phyloP scores from a whole-genome alignment of 2,329 filamentous ascomycete species.

The Alternaria ethzedia region DNA sequence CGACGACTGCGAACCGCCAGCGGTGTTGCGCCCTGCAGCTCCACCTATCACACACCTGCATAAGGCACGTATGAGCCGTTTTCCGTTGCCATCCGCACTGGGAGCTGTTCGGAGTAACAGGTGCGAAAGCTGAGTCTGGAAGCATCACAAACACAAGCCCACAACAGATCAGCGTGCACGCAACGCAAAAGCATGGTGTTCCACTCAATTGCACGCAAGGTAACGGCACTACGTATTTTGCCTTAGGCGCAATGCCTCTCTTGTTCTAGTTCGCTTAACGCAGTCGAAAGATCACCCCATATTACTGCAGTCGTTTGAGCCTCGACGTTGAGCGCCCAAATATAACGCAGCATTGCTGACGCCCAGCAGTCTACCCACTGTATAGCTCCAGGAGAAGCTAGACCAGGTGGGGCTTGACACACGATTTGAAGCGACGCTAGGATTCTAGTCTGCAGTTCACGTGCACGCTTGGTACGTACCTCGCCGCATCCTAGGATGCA shows the following conservation, averaged over 20 bases:
- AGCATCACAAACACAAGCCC: not conserved
- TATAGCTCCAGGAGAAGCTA: slow-evolving; percentile 11
- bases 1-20: slow-evolving; percentile 16
- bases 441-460: slow-evolving; percentile 12
- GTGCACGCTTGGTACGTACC: slow-evolving; percentile 22
- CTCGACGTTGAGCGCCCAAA: slow-evolving; percentile 8
- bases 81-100: slow-evolving; percentile 1
- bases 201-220: not conserved
- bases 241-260: not conserved
- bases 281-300: slow-evolving; percentile 2
- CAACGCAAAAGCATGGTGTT: not conserved
- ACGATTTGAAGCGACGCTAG: slow-evolving; percentile 14
- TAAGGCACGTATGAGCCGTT: not conserved
- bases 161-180: slow-evolving; percentile 4
- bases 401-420: slow-evolving; percentile 5
- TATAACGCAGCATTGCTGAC: slow-evolving; percentile 18
- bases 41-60: slow-evolving; percentile 20
- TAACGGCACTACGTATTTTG: not conserved
- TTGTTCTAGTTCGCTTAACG: not conserved
- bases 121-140: slow-evolving; percentile 4
- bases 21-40: slow-evolving; percentile 20
- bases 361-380: slow-evolving; percentile 11
- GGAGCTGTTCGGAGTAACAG: slow-evolving; percentile 14
- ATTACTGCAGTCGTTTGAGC: not conserved
- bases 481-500: slow-evolving; percentile 16